Evolutionary conservation across 768 basidiomycete genomes (phyloP).

Genomic region (Amanita muscaria): DNA sequence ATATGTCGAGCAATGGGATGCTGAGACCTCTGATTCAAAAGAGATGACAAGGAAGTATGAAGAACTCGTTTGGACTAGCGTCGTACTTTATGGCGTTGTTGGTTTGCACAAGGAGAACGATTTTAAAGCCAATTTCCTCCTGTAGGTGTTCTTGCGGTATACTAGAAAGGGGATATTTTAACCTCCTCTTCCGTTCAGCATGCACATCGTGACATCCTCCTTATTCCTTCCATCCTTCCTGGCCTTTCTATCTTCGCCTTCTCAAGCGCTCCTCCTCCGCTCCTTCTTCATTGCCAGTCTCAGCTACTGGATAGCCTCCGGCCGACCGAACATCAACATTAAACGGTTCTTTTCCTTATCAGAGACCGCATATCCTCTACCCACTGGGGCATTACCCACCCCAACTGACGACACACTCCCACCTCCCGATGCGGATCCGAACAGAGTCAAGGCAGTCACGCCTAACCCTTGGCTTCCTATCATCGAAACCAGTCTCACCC

Average conservation of each 20-base stretch:
- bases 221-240: constrained; percentile 49
- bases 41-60: constrained; percentile 49
- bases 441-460: constrained; percentile 25
- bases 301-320: constrained; percentile 48
- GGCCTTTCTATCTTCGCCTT: constrained; percentile 29
- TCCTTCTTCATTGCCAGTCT: constrained; percentile 46
- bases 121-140: constrained; percentile 53
- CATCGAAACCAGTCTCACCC: constrained; percentile 40
- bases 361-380: constrained; percentile 15
- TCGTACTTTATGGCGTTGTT: constrained; percentile 46
- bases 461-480: constrained; percentile 57
- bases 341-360: constrained; percentile 33
- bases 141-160: constrained; percentile 28
- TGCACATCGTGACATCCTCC: constrained; percentile 59
- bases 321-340: constrained; percentile 43
- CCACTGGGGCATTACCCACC: constrained; percentile 14
- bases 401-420: constrained; percentile 19
- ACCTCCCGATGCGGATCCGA: constrained; percentile 9
- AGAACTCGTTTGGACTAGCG: constrained; percentile 50
- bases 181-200: constrained; percentile 25
- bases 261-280: constrained; percentile 46
- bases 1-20: constrained; percentile 37
- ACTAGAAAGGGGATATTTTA: background rate
- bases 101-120: constrained; percentile 34
- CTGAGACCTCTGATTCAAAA: constrained; percentile 24